phyloP scores from a whole-genome alignment of 1,284 basidiomycete species.

The Heterobasidion annosum region DNA sequence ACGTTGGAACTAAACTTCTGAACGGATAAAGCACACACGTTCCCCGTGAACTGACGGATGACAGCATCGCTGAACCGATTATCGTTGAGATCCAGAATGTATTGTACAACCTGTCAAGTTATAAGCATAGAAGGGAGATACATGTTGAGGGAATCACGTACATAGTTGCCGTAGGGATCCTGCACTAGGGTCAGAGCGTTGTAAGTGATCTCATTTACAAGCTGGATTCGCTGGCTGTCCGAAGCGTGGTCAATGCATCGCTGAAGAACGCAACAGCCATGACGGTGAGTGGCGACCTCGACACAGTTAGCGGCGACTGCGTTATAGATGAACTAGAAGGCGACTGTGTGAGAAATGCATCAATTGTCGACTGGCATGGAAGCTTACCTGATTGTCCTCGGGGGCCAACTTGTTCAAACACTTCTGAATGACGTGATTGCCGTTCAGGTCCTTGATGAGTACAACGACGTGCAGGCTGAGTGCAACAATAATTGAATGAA shows the following conservation, averaged over 20 bases:
- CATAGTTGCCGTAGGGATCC: conserved; percentile 97
- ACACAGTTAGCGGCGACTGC: conserved; percentile 98
- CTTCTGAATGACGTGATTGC: conserved; percentile 99
- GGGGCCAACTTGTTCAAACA: conserved; percentile 96
- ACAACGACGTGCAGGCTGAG: conserved; percentile 97
- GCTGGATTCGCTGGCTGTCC: conserved; percentile 89
- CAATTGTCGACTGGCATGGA: not conserved
- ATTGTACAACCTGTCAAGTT: conserved; percentile 77
- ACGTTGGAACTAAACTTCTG: conserved; percentile 98
- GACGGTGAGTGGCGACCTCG: conserved; percentile 98
- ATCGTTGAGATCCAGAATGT: conserved; percentile 97
- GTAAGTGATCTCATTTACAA: conserved; percentile 98
- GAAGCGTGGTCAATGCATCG: conserved; percentile 98
- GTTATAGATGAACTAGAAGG: conserved; percentile 90
- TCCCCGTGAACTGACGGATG: conserved; percentile 96
- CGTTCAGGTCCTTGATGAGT: conserved; percentile 99
- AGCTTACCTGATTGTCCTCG: conserved; percentile 88
- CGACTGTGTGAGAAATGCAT: not conserved
- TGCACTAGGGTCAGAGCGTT: conserved; percentile 97
- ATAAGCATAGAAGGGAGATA: not conserved
- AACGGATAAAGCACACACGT: conserved; percentile 95
- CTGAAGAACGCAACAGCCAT: conserved; percentile 98
- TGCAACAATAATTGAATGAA: conserved; percentile 95
- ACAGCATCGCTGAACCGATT: conserved; percentile 96
- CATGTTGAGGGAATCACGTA: conserved; percentile 28